phyloP scores from a whole-genome alignment of 2,329 filamentous ascomycete species.

The Alternaria brassicicola region DNA sequence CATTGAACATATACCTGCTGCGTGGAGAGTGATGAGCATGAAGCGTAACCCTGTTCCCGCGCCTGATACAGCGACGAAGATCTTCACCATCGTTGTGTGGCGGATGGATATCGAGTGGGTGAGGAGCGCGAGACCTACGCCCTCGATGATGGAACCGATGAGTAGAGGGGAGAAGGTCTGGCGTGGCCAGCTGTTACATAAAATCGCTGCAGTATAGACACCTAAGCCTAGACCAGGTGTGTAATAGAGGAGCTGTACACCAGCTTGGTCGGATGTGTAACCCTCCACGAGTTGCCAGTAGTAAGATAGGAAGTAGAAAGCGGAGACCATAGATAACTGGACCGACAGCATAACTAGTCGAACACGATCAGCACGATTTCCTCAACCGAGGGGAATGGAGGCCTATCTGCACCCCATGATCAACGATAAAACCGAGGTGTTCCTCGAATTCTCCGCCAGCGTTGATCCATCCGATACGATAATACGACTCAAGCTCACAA shows the following conservation, averaged over 20 bases:
- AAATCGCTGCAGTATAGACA: slow-evolving; percentile 62
- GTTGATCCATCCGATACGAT: slow-evolving; percentile 70
- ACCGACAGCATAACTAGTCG: slow-evolving; percentile 62
- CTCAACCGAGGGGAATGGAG: background rate
- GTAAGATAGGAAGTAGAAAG: slow-evolving; percentile 72
- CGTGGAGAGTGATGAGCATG: slow-evolving; percentile 69
- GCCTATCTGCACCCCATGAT: slow-evolving; percentile 59
- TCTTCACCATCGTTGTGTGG: slow-evolving; percentile 61
- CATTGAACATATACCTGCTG: slow-evolving; percentile 65
- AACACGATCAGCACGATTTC: slow-evolving; percentile 45
- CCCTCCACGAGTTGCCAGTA: slow-evolving; percentile 69
- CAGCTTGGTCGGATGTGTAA: slow-evolving; percentile 52
- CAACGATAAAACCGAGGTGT: slow-evolving; percentile 66
- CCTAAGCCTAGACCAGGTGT: slow-evolving; percentile 67
- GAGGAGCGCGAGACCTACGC: slow-evolving; percentile 64
- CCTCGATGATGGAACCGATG: slow-evolving; percentile 55
- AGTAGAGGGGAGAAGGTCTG: slow-evolving; percentile 67
- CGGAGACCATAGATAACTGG: slow-evolving; percentile 63
- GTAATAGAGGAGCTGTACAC: slow-evolving; percentile 66
- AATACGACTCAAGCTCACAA: slow-evolving; percentile 65
- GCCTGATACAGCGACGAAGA: slow-evolving; percentile 70
- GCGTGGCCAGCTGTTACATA: slow-evolving; percentile 66
- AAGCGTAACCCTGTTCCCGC: slow-evolving; percentile 68
- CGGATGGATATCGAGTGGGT: slow-evolving; percentile 62
- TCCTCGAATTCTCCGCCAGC: slow-evolving; percentile 76